Percentiles rank a stretch among this genome's conserved stretches.
Conservation (phyloP, 2,329 filamentous ascomycete genomes). For the Trichoderma hamatum region DNA sequence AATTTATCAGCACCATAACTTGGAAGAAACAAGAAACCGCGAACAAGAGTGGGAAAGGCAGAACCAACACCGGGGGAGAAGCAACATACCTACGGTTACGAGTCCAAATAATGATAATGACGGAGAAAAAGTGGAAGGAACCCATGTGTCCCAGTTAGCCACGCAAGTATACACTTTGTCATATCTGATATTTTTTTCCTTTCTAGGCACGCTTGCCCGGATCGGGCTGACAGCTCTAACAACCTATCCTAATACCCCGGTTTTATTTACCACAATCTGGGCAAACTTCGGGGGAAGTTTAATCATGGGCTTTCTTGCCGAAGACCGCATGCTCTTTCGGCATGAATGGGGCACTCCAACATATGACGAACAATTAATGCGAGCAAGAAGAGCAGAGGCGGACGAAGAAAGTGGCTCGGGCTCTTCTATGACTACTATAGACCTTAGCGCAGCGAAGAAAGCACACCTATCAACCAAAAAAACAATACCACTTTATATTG, state of each 20-base stretch:
- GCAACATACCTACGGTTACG: slow-evolving; percentile 21
- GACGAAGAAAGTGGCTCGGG: slow-evolving; percentile 37
- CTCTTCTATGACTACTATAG: slow-evolving; percentile 32
- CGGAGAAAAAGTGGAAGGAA: background rate
- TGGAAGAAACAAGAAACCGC: slow-evolving; percentile 28
- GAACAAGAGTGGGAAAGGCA: slow-evolving; percentile 26
- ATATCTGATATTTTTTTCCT: slow-evolving; percentile 82
- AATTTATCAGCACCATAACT: slow-evolving; percentile 27
- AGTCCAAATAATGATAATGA: background rate
- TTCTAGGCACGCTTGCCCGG: slow-evolving; percentile 81
- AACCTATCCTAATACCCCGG: slow-evolving; percentile 74
- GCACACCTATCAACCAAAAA: slow-evolving; percentile 71
- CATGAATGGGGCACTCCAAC: slow-evolving; percentile 61
- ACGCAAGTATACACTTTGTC: slow-evolving; percentile 73
- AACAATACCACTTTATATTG: slow-evolving; percentile 85
- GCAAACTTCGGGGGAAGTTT: slow-evolving; percentile 82
- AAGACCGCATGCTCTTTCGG: slow-evolving; percentile 76
- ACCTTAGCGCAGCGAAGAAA: slow-evolving; percentile 54
- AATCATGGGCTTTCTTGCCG: slow-evolving; percentile 81
- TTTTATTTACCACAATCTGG: slow-evolving; percentile 78
- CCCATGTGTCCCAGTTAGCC: slow-evolving; percentile 50
- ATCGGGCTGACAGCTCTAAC: slow-evolving; percentile 80
- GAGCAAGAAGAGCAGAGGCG: slow-evolving; percentile 34
- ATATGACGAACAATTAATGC: slow-evolving; percentile 43
- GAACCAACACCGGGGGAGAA: slow-evolving; percentile 21